Evolutionary conservation across 306 rosid species (phyloP), one percentile per base, ranked within the genome.

Genomic region (Boehmeria nivea): DNA sequence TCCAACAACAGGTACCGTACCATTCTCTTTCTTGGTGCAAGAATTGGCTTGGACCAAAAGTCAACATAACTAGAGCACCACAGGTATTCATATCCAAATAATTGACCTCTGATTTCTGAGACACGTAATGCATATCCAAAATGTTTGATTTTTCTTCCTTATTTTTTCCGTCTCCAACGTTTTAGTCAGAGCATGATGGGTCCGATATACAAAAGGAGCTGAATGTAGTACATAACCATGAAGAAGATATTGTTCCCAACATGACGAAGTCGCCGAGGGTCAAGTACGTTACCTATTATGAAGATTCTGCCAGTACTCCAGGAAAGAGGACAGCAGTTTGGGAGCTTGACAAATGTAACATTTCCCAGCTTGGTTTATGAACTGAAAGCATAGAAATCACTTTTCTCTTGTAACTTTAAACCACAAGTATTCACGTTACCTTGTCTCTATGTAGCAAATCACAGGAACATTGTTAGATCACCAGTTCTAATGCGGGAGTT

Each of bases 261-360:
- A 91, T 84, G 95, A 78, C 93, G 20, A 85, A 67, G 67, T 69
- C 67, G 6, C 84, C 88, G 15, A 82, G 70, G 82, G 82, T 70
- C 63, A 87, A 87, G 75, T 91, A 91, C 76, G 76, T 91, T 43
- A 87, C 99, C 20, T 91, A 66, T 65, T 91, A 78, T 75, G 99
- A 91, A 81, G 99, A 91, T 63, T 80, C 99, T 38, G 84, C 75
- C 66, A 87, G 93, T 69, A 66, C 83, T 75, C 93, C 95, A 6
- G 99, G 95, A 71, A 90, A 65, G 74, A 87, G 93, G 80, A 87
- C 96, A 19, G 96, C 99, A 17, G 87, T 87, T 22, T 91, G 99
- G 99, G 99, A 91, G 78, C 76, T 91, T 67, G 99, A 91, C 57
- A 91, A 91, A 81, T 91, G 99, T 91, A 60, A 46, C 46, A 43